Percentiles rank a stretch among this genome's conserved stretches.
Evolutionary conservation across 805 yeast species (phyloP).

Genomic region (Candida palmyrensis): DNA sequence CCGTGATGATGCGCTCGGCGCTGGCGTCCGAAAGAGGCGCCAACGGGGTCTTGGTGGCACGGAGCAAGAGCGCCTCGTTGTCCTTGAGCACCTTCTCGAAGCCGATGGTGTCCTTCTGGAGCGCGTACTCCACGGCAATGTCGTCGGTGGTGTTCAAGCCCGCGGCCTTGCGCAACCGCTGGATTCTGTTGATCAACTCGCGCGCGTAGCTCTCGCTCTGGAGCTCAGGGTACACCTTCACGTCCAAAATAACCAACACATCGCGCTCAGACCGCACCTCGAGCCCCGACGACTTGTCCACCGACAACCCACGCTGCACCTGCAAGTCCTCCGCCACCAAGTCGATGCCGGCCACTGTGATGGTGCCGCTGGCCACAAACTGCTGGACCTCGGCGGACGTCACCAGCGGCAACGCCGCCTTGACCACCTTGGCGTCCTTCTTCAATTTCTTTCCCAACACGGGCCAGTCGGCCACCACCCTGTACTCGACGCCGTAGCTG

Average conservation of each 20-base stretch:
- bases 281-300: conserved; percentile 59
- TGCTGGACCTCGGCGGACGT: conserved; percentile 78
- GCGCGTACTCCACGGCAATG: conserved; percentile 75
- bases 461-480: conserved; percentile 98
- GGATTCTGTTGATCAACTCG: conserved; percentile 94
- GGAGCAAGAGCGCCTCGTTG: conserved; percentile 66
- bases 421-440: conserved; percentile 89
- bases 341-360: conserved; percentile 85
- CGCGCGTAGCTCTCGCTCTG: conserved; percentile 94
- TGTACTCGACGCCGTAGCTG: conserved; percentile 86
- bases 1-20: conserved; percentile 54
- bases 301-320: conserved; percentile 86
- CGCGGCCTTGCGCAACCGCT: conserved; percentile 93
- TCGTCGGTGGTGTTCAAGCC: conserved; percentile 95
- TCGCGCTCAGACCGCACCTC: conserved; percentile 87
- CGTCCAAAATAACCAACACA: conserved; percentile 85
- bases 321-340: conserved; percentile 84
- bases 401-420: conserved; percentile 83
- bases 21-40: conserved; percentile 39
- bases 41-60: conserved; percentile 69
- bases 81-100: conserved; percentile 55
- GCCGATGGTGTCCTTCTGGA: conserved; percentile 61
- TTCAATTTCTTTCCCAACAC: conserved; percentile 95
- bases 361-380: conserved; percentile 66
- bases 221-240: conserved; percentile 80